Evolutionary conservation across 2,329 filamentous ascomycete species (phyloP).

Genomic region (Aspergillus viridinutans): DNA sequence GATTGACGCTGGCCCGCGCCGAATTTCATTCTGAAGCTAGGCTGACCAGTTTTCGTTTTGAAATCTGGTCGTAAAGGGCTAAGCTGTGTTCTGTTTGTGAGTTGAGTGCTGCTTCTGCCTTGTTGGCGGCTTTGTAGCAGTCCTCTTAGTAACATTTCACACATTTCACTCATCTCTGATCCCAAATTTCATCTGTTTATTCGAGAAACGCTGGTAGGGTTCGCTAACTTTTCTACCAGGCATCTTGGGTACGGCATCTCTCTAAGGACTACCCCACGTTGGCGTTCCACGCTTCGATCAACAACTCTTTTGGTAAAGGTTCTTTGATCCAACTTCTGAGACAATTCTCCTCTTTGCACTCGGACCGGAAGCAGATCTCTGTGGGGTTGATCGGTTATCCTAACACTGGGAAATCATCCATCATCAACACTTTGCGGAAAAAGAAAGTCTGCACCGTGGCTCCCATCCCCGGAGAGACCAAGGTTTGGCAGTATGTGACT

Average conservation of each 20-base stretch:
- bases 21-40: constrained; percentile 60
- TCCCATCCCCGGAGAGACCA: constrained; percentile 93
- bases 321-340: constrained; percentile 86
- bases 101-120: constrained; percentile 82
- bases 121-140: constrained; percentile 61
- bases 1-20: constrained; percentile 73
- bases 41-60: constrained; percentile 85
- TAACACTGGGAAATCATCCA: constrained; percentile 92
- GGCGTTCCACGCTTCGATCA: constrained; percentile 91
- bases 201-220: constrained; percentile 21
- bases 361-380: constrained; percentile 88
- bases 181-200: constrained; percentile 38
- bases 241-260: constrained; percentile 82
- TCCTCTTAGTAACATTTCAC: constrained; percentile 99
- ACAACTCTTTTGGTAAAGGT: constrained; percentile 94
- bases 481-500: constrained; percentile 97
- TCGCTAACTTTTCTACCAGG: constrained; percentile 53
- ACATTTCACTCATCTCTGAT: constrained; percentile 52
- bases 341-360: constrained; percentile 87
- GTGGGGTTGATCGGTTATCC: constrained; percentile 87
- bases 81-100: constrained; percentile 83
- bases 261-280: constrained; percentile 91
- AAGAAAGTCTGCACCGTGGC: constrained; percentile 94
- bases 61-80: constrained; percentile 69
- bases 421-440: constrained; percentile 92